Percentiles rank a stretch among this genome's conserved stretches.
phyloP scores from a whole-genome alignment of 805 yeast genomes.

The Komagataella phaffii region DNA sequence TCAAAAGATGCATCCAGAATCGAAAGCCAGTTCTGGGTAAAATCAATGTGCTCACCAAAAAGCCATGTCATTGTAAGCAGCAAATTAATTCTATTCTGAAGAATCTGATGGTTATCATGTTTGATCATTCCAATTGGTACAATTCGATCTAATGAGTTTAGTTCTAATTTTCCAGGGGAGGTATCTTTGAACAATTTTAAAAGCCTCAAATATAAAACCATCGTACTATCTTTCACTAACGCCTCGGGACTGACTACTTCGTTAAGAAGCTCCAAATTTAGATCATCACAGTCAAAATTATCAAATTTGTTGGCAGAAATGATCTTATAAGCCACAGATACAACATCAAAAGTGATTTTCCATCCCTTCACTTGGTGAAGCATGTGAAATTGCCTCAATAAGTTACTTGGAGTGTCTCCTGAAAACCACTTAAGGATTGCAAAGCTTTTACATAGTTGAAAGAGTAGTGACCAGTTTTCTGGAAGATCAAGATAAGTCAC shows the following conservation, averaged over 20 bases:
- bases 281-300: neutral
- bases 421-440: neutral
- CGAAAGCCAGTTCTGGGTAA: neutral
- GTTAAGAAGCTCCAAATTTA: neutral
- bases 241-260: neutral
- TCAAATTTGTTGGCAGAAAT: conserved; percentile 1
- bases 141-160: conserved; percentile 15
- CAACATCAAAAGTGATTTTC: neutral
- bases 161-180: conserved; percentile 4
- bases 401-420: neutral
- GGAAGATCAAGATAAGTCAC: neutral
- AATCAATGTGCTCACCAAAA: conserved; percentile 14
- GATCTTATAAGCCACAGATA: neutral
- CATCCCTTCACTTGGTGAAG: neutral
- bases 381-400: neutral
- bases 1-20: neutral
- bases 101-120: conserved; percentile 10
- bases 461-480: neutral
- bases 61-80: conserved; percentile 14
- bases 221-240: conserved; percentile 13
- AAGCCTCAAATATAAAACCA: conserved; percentile 17
- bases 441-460: neutral
- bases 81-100: conserved; percentile 17
- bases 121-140: conserved; percentile 18
- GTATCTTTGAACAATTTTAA: conserved; percentile 10